Evolutionary conservation across 106 monocot genomes (phyloP).

Genomic region (Dioscorea zingiberensis): DNA sequence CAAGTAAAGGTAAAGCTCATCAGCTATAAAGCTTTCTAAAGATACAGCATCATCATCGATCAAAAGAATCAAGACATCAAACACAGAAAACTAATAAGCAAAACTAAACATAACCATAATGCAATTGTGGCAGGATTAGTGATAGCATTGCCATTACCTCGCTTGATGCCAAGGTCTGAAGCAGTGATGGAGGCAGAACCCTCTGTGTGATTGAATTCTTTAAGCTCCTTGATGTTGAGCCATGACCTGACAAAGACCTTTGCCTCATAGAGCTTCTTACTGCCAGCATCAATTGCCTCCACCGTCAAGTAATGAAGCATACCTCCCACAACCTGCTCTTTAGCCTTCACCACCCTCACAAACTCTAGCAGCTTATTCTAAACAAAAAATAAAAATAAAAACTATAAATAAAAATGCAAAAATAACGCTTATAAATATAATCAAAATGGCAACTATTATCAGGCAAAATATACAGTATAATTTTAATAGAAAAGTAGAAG

Average conservation of each 20-base stretch:
- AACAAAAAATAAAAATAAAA: not conserved
- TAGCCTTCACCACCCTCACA: conserved; percentile 22
- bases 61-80: too few species aligned
- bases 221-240: conserved; percentile 26
- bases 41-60: too few species aligned
- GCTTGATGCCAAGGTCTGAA: conserved; percentile 17
- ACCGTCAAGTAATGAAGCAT: conserved; percentile 19
- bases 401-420: too few species aligned
- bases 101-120: too few species aligned
- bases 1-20: too few species aligned
- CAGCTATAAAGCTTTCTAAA: too few species aligned
- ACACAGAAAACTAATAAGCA: too few species aligned
- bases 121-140: too few species aligned
- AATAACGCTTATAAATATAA: too few species aligned
- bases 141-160: conserved; percentile 1
- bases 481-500: too few species aligned
- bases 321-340: conserved; percentile 20
- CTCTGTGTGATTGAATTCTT: conserved; percentile 19
- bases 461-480: not conserved
- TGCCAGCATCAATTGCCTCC: conserved; percentile 24
- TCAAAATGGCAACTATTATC: not conserved
- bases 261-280: conserved; percentile 25
- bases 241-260: conserved; percentile 33
- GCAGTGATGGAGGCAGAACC: conserved; percentile 7
- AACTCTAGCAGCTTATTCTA: conserved; percentile 27